Conservation (phyloP, 768 basidiomycete genomes). For the Macrocybe gigantea region DNA sequence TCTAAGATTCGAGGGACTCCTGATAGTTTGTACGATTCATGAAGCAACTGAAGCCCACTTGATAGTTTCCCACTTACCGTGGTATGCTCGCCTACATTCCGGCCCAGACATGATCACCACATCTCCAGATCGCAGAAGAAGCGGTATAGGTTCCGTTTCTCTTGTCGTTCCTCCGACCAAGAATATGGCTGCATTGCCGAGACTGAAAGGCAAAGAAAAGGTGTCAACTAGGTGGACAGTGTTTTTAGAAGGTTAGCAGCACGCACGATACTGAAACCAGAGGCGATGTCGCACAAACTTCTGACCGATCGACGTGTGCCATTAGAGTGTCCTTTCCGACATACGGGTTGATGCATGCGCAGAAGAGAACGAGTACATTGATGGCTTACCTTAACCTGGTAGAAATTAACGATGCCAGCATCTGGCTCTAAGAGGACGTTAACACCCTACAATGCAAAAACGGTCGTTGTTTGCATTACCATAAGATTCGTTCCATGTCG, state of each 20-base stretch:
- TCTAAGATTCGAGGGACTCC: conserved; percentile 88
- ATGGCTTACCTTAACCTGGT: conserved; percentile 59
- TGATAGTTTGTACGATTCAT: conserved; percentile 15
- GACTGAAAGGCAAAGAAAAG: conserved; percentile 33
- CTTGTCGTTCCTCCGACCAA: conserved; percentile 83
- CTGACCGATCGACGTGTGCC: conserved; percentile 97
- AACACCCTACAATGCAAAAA: conserved; percentile 1
- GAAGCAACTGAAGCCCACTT: background rate
- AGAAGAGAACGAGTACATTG: background rate
- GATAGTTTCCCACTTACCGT: conserved; percentile 50
- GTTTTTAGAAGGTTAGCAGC: background rate
- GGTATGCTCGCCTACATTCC: conserved; percentile 80
- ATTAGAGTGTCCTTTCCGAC: conserved; percentile 77
- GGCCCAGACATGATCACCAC: conserved; percentile 91
- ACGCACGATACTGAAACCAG: conserved; percentile 91
- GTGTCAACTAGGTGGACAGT: background rate
- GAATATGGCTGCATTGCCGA: conserved; percentile 87
- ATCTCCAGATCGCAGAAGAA: conserved; percentile 89
- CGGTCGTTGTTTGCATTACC: conserved; percentile 35
- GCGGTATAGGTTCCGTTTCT: conserved; percentile 68
- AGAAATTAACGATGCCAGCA: conserved; percentile 96
- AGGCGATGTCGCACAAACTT: conserved; percentile 87
- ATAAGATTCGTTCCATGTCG: conserved; percentile 71
- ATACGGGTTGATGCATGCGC: background rate
- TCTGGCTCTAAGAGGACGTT: conserved; percentile 64